Evolutionary conservation across 2,329 filamentous ascomycete genomes (phyloP).

Genomic region (Biscogniauxia marginata): DNA sequence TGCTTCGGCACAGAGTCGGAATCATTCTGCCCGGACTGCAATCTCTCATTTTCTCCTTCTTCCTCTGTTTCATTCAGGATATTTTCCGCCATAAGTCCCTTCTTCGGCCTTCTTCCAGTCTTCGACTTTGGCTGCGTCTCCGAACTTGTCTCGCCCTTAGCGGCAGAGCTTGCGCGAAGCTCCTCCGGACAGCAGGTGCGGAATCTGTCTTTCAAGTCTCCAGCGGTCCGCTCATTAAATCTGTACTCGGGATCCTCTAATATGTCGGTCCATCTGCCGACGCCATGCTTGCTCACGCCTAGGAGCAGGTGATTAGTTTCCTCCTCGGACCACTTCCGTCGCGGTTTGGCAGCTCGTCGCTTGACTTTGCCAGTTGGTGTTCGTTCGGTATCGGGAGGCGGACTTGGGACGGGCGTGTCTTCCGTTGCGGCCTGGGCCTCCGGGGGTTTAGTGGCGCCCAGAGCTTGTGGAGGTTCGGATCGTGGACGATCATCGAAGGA

Average conservation of each 20-base stretch:
- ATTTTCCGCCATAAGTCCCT: slow-evolving; percentile 53
- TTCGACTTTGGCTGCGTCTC: slow-evolving; percentile 19
- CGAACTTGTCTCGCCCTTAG: slow-evolving; percentile 30
- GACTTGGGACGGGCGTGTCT: slow-evolving; percentile 27
- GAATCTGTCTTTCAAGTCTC: slow-evolving; percentile 65
- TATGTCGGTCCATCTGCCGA: slow-evolving; percentile 65
- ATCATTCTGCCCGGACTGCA: slow-evolving; percentile 28
- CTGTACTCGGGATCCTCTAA: slow-evolving; percentile 59
- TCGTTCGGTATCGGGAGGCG: slow-evolving; percentile 30
- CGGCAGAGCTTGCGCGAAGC: slow-evolving; percentile 43
- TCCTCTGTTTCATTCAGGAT: slow-evolving; percentile 52
- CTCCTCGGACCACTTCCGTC: slow-evolving; percentile 63
- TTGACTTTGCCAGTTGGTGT: slow-evolving; percentile 43
- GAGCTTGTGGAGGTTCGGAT: slow-evolving; percentile 43
- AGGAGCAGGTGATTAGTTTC: slow-evolving; percentile 62
- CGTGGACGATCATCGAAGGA: slow-evolving; percentile 50
- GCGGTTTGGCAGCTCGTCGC: slow-evolving; percentile 55
- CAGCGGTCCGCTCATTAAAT: slow-evolving; percentile 61
- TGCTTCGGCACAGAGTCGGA: slow-evolving; percentile 39
- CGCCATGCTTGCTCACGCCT: slow-evolving; percentile 61
- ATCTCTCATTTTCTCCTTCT: slow-evolving; percentile 24
- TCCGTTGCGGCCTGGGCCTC: slow-evolving; percentile 26
- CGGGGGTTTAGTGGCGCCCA: slow-evolving; percentile 34
- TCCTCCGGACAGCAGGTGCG: slow-evolving; percentile 65
- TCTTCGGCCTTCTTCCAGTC: slow-evolving; percentile 41